Evolutionary conservation across 228 moss, liverwort and hornwort genomes (phyloP).

Genomic region (Sphagnum magellanicum): DNA sequence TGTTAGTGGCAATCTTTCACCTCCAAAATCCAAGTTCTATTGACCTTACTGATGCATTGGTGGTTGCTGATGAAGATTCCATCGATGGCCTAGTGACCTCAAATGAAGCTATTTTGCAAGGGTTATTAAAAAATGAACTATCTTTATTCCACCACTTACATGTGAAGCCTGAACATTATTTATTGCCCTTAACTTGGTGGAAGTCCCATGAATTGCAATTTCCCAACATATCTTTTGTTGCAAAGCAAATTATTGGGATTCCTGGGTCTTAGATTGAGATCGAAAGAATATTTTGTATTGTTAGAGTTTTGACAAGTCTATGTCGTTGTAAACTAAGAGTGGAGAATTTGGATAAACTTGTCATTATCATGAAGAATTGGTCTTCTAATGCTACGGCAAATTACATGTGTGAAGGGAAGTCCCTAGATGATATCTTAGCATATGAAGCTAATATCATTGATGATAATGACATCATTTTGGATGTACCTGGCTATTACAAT

Average conservation of each 20-base stretch:
- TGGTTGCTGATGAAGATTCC: neutral
- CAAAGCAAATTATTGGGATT: conserved; percentile 38
- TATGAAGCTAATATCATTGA: too few species aligned
- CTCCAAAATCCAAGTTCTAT: neutral
- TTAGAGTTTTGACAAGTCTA: conserved; percentile 21
- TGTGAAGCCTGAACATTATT: conserved; percentile 33
- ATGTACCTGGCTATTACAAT: too few species aligned
- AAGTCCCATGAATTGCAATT: conserved; percentile 33
- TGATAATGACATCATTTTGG: too few species aligned
- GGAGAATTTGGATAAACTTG: conserved; percentile 23
- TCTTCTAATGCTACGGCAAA: conserved; percentile 15
- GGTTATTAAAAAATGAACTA: neutral
- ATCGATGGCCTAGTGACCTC: neutral
- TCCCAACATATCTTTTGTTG: conserved; percentile 38
- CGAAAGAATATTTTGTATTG: conserved; percentile 29
- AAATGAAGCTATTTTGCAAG: neutral
- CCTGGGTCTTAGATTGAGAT: conserved; percentile 37
- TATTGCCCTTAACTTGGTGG: conserved; percentile 43
- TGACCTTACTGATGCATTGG: neutral
- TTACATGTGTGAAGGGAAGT: too few species aligned
- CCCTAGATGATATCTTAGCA: rapidly evolving
- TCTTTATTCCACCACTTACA: conserved; percentile 30
- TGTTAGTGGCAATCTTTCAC: neutral
- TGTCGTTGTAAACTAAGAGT: conserved; percentile 7
- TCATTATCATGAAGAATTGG: conserved; percentile 40